Base-by-base conservation (phyloP, 192 early-diverging fungal genomes). In the Piromyces finnis region DNA sequence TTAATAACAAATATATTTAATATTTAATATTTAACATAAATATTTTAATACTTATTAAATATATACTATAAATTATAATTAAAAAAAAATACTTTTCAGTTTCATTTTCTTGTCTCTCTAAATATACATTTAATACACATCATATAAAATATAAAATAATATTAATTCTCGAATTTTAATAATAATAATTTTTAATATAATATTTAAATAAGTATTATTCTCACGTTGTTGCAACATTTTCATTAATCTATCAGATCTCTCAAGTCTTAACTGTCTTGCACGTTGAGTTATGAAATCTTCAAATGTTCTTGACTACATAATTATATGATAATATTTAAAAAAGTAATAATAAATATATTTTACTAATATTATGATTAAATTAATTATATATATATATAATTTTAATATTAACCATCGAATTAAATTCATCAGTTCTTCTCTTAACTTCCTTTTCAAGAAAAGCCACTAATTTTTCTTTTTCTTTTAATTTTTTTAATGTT, bases 381-480 rank as follows among this genome's bases (percentile, higher is more conserved):
- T n/a, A n/a, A n/a, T n/a, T n/a, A n/a, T n/a, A n/a, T n/a, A n/a
- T n/a, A n/a, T n/a, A n/a, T n/a, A n/a, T n/a, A n/a, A n/a, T n/a
- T n/a, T n/a, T n/a, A n/a, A 32, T 51, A 82, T 28, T 28, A 59
- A 88, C 88, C 88, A 91, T 90, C 37, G 82, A 79, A 5, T 79
- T 37, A 81, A 82, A 91, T 82, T 91, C 90, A 29, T 87, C 84
- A 27, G 85, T 87, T 28, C 90, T 80, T 36, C 87, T 35, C 29
- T 78, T 79, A 14, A 91, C 83, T 79, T 91, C 88, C 78, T 86
- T 88, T 78, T 91, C 90, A 41, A 91, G 80, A 51, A 87, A 91
- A 37, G 84, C 83, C 29, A 84, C 81, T 79, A 87, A 86, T 82
- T 85, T 86, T 79, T 91, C 90, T 41, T 83, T 81, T 36, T 91